phyloP scores from a whole-genome alignment of 2,329 filamentous ascomycete species.

The Claviceps sp. region DNA sequence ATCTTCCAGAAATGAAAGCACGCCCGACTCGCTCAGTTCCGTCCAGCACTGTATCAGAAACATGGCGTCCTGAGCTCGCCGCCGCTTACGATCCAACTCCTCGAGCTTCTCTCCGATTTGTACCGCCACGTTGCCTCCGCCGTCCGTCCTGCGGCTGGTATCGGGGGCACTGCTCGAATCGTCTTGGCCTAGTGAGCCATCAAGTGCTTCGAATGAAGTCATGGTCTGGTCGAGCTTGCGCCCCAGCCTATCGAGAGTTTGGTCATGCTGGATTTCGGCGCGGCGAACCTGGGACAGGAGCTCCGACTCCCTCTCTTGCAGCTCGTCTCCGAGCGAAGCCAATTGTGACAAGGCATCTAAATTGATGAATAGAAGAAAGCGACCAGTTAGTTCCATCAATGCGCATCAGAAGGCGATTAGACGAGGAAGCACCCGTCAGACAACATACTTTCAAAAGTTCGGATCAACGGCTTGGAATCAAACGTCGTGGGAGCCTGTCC shows the following conservation, averaged over 20 bases:
- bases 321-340: slow-evolving; percentile 60
- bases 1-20: slow-evolving; percentile 77
- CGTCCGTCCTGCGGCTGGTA: slow-evolving; percentile 26
- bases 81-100: slow-evolving; percentile 83
- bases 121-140: slow-evolving; percentile 77
- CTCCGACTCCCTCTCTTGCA: slow-evolving; percentile 84
- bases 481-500: slow-evolving; percentile 53
- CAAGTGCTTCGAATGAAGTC: slow-evolving; percentile 79
- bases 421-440: neutral
- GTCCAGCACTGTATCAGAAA: slow-evolving; percentile 96
- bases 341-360: slow-evolving; percentile 54
- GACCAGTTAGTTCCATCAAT: neutral
- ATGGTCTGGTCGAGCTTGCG: slow-evolving; percentile 86
- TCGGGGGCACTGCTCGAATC: slow-evolving; percentile 21
- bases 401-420: neutral
- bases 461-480: slow-evolving; percentile 92
- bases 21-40: slow-evolving; percentile 81
- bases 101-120: slow-evolving; percentile 90
- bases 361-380: neutral
- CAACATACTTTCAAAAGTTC: slow-evolving; percentile 68
- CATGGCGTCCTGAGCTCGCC: slow-evolving; percentile 80
- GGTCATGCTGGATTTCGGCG: slow-evolving; percentile 83
- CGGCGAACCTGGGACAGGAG: slow-evolving; percentile 78
- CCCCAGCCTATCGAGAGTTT: slow-evolving; percentile 77
- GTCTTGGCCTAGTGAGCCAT: slow-evolving; percentile 62